Evolutionary conservation across 176 grass and related monocot genomes (phyloP).

Genomic region (Bothriochloa decipiens): DNA sequence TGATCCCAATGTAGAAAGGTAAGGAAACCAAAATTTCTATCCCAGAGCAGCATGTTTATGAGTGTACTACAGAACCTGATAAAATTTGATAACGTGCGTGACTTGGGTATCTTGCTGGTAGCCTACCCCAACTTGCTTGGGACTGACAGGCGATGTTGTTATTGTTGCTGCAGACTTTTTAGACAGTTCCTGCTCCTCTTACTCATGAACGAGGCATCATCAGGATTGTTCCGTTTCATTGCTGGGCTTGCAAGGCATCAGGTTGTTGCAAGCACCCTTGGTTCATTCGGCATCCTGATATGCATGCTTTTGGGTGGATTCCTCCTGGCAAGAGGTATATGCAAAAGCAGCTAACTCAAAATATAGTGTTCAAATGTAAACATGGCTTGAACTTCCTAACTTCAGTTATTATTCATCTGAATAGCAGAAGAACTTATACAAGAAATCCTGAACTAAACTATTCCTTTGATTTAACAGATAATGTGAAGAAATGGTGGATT

Average conservation of each 20-base stretch:
- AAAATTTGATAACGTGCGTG: background rate
- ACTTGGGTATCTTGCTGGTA: no score
- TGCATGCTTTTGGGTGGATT: slow-evolving; percentile 74
- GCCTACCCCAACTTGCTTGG: no score
- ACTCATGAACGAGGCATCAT: slow-evolving; percentile 54
- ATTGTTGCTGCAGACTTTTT: slow-evolving; percentile 50
- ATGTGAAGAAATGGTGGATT: slow-evolving; percentile 89
- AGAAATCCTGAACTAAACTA: background rate
- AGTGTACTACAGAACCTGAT: slow-evolving; percentile 11
- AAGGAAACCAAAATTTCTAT: slow-evolving; percentile 15
- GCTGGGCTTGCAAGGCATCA: slow-evolving; percentile 67
- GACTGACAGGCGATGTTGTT: no score
- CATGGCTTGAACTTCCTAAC: background rate
- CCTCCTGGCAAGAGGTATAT: slow-evolving; percentile 76
- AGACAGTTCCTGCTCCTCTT: slow-evolving; percentile 72
- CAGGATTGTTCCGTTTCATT: slow-evolving; percentile 67
- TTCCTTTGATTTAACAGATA: slow-evolving; percentile 49
- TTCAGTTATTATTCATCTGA: slow-evolving; percentile 10
- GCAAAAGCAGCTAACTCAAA: slow-evolving; percentile 18
- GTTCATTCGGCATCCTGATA: slow-evolving; percentile 60
- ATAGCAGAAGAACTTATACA: background rate
- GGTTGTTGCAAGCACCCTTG: slow-evolving; percentile 70
- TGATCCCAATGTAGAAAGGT: slow-evolving; percentile 72
- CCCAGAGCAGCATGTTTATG: background rate
- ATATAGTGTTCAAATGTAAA: background rate